Base-by-base conservation (phyloP, 2,329 filamentous ascomycete species). In the Pseudocercospora vitis region DNA sequence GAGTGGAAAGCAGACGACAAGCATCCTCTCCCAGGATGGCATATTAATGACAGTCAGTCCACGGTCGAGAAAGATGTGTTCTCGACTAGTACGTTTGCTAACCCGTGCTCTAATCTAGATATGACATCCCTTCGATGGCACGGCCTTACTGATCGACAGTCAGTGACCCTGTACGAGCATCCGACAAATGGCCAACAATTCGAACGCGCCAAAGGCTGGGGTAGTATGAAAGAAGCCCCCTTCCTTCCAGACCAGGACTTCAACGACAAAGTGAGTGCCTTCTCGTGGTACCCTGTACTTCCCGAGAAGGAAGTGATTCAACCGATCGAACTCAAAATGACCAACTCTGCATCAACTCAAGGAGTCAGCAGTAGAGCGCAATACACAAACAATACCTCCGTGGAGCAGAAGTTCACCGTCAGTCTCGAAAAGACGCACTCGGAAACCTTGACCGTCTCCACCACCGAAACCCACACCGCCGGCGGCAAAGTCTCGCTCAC, bases 231-330 rank as follows among this genome's bases (percentile, higher is more conserved):
- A 33, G 40, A 45, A 45, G 40, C n/a, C 16, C 11, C 8, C 18
- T n/a, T 24, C 28, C 16, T n/a, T 8, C 26, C 28, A 12, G 42
- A 24, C 29, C 12, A 18, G 16, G 45, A 21, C 26, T 16, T 48
- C 26, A 21, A 48, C 12, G 45, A 48, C 28, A 48, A 48, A 16
- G 45, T 48, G 14, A 48, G 45, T 28, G 28, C 45, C 14, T 48
- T 48, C 45, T 19, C 11, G 8, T 48, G 45, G 45, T 9, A n/a
- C 3, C 16, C 33, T 4, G 33, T 37, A 8, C 9, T 37, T 9
- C 33, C 33, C 16, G 8, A 16, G 2, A 37, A 37, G 16, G 33
- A 37, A 18, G 16, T 37, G n/a, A 8, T 37, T 6, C n/a, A 14
- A 18, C 33, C 33, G 6, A 16, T 37, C 33, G 33, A 37, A 14